Percentiles rank a stretch among this genome's conserved stretches.
Evolutionary conservation across 331 rosid genomes (phyloP).

Genomic region (Telfairia occidentalis): DNA sequence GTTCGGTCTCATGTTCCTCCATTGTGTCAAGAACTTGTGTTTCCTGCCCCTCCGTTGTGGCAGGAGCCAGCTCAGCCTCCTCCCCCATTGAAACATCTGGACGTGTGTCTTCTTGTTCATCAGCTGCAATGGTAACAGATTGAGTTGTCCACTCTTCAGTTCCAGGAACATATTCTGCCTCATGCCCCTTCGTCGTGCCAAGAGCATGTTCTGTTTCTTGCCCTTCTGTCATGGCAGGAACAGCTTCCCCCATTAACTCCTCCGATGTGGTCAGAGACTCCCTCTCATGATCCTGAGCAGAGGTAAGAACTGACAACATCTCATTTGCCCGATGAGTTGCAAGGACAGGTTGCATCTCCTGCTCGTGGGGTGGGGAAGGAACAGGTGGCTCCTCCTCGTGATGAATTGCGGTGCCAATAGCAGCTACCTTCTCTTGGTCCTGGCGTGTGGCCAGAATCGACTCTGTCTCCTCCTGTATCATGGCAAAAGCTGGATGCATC

Average conservation of each 20-base stretch:
- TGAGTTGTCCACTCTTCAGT: background rate
- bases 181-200: background rate
- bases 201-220: background rate
- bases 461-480: conserved; percentile 1
- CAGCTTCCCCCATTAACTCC: conserved; percentile 6
- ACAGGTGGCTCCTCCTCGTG: background rate
- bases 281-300: conserved; percentile 1
- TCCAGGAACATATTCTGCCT: background rate
- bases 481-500: conserved; percentile 9
- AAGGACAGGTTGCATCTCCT: conserved; percentile 6
- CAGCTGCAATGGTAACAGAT: background rate
- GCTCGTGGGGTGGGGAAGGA: conserved; percentile 2
- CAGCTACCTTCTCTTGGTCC: conserved; percentile 10
- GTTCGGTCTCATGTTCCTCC: background rate
- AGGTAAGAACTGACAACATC: background rate
- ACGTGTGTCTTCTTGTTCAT: background rate
- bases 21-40: background rate
- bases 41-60: background rate
- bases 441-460: background rate
- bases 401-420: background rate
- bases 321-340: background rate
- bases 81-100: background rate
- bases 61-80: background rate
- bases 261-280: background rate
- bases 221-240: conserved; percentile 3